Evolutionary conservation across 2,329 filamentous ascomycete genomes (phyloP).

Genomic region (Stemphylium lycopersici): DNA sequence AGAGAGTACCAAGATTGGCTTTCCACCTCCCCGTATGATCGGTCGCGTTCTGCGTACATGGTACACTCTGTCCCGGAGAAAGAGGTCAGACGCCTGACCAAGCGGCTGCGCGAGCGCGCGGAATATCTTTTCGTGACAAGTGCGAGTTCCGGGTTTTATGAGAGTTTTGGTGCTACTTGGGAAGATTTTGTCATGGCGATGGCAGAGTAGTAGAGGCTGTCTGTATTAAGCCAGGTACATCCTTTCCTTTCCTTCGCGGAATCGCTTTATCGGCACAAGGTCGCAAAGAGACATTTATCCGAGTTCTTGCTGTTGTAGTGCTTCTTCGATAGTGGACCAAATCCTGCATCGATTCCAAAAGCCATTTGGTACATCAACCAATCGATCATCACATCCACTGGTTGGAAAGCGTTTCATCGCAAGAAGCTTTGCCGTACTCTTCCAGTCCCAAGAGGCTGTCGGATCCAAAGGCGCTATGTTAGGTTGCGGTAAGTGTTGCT

Average conservation of each 20-base stretch:
- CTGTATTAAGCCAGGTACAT: too few species aligned
- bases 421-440: slow-evolving; percentile 20
- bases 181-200: slow-evolving; percentile 26
- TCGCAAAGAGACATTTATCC: neutral
- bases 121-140: slow-evolving; percentile 39
- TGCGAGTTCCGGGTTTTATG: slow-evolving; percentile 25
- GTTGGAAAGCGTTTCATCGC: slow-evolving; percentile 21
- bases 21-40: slow-evolving; percentile 27
- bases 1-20: slow-evolving; percentile 36
- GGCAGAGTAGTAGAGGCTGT: slow-evolving; percentile 1
- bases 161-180: slow-evolving; percentile 33
- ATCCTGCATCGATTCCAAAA: slow-evolving; percentile 38
- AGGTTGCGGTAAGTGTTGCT: neutral
- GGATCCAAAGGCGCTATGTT: neutral
- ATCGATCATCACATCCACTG: slow-evolving; percentile 12
- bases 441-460: slow-evolving; percentile 25
- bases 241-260: too few species aligned
- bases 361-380: slow-evolving; percentile 22
- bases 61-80: slow-evolving; percentile 31
- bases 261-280: too few species aligned
- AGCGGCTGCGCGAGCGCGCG: slow-evolving; percentile 19
- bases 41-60: slow-evolving; percentile 32
- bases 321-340: slow-evolving; percentile 32
- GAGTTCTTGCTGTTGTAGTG: neutral
- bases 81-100: slow-evolving; percentile 18